phyloP scores from a whole-genome alignment of 257 asterid species.

The Pogostemon cablin region DNA sequence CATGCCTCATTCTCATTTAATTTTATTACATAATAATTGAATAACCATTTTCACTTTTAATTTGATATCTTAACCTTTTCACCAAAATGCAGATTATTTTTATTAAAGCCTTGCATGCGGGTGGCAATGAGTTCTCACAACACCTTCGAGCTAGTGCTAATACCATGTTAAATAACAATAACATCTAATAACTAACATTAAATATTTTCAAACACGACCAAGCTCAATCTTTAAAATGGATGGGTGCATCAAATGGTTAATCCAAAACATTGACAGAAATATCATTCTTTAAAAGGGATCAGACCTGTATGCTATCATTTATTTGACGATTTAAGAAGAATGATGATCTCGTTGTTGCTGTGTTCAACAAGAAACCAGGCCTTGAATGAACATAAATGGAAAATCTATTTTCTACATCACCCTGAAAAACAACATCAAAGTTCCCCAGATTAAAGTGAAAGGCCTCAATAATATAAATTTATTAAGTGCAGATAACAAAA shows the following conservation, averaged over 20 bases:
- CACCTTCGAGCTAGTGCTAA: neutral
- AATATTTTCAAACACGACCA: neutral
- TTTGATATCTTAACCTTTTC: neutral
- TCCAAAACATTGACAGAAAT: neutral
- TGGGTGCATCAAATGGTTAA: slow-evolving; percentile 9
- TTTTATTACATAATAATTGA: slow-evolving; percentile 2
- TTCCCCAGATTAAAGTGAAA: slow-evolving; percentile 12
- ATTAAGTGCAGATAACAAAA: slow-evolving; percentile 14
- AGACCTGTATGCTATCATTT: slow-evolving; percentile 88
- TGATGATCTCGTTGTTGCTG: slow-evolving; percentile 73
- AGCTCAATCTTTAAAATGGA: neutral
- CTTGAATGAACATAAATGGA: slow-evolving; percentile 91
- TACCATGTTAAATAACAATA: neutral
- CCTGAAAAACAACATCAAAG: slow-evolving; percentile 57
- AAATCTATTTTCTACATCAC: slow-evolving; percentile 69
- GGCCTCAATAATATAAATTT: neutral
- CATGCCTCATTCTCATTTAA: neutral
- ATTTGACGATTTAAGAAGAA: slow-evolving; percentile 84
- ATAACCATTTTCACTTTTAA: neutral
- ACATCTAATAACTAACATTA: slow-evolving; percentile 6
- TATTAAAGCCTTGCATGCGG: neutral
- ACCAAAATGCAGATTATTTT: neutral
- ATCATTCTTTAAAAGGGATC: slow-evolving; percentile 23
- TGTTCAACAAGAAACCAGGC: slow-evolving; percentile 84
- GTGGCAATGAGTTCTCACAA: neutral